Evolutionary conservation across 2,329 filamentous ascomycete species (phyloP).

Genomic region (Pseudogymnoascus sp.): DNA sequence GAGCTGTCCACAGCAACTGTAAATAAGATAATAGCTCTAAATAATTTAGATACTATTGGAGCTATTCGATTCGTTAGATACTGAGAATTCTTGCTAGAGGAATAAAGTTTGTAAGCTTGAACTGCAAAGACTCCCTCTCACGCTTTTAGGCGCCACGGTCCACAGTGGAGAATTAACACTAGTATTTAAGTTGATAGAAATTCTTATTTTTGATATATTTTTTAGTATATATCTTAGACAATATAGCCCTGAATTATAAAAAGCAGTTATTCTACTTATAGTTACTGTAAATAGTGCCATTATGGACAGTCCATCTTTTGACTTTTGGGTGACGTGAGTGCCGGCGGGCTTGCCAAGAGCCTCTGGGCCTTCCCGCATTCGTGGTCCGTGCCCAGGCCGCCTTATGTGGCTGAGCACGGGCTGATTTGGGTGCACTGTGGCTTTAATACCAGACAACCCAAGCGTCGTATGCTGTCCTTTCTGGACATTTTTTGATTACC

Average conservation of each 20-base stretch:
- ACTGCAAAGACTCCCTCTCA: neutral
- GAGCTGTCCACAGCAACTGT: neutral
- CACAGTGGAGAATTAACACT: neutral
- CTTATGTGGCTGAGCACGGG: neutral
- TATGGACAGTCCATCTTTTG: neutral
- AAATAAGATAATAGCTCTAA: neutral
- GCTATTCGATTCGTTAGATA: neutral
- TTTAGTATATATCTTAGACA: neutral
- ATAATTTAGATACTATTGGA: neutral
- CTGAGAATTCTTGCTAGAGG: neutral
- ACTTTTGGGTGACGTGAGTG: neutral
- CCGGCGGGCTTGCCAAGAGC: neutral
- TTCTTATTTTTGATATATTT: neutral
- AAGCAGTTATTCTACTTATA: neutral
- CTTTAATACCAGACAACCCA: neutral
- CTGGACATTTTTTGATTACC: neutral
- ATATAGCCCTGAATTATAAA: neutral
- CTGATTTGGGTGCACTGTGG: neutral
- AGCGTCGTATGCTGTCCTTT: conserved; percentile 7
- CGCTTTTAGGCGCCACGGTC: neutral
- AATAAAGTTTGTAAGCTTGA: neutral
- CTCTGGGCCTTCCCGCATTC: neutral
- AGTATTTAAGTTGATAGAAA: neutral
- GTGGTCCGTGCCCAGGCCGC: neutral
- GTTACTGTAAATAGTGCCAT: neutral